Evolutionary conservation across 495 filamentous ascomycete genomes (phyloP), one percentile per base, ranked within the genome.

Genomic region (Clavariopsis aquatica): DNA sequence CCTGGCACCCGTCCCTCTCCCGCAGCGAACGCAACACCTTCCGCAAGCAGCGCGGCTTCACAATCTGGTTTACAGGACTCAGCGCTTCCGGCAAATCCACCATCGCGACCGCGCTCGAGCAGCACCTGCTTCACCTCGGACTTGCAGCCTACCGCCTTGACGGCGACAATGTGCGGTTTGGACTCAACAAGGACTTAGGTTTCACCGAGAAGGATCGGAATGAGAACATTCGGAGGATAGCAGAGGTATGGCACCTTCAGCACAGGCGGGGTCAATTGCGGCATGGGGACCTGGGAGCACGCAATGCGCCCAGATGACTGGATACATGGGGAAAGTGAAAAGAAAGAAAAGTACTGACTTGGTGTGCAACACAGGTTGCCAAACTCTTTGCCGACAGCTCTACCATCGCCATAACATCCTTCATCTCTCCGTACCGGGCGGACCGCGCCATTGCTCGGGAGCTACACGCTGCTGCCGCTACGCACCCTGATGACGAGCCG

Each of bases 121-220:
- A 96, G 78, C 90, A 96, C 75, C 87, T 98, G 17, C 86, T 98
- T 53, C 91, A 94, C 72, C 81, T 87, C 19, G 87, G 87, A 17
- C 76, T 96, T 15, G 81, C 88, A 62, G 90, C 92, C 57, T 98
- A 98, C 81, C 86, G 95, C 1, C 87, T 98, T 19, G 94, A 98
- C 77, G 94, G 94, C 71, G 94, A 98, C 83, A 98, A 98, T 81
- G 87, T 98, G 72, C 93, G 94, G 61, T 97, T 97, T 82, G 95
- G 94, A 1, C 81, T 98, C 69, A 98, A 98, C 83, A 92, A 92
- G 76, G 93, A 98, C 80, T 84, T 98, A 31, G 93, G 93, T 3
- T 98, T 98, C 82, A 89, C 85, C 68, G 92, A 96, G 71, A 83
- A 84, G 70, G 94, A 98, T 80, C 85, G 94, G 62, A 92, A 91